phyloP scores from a whole-genome alignment of 805 yeast species.

The Candida ulmi region DNA sequence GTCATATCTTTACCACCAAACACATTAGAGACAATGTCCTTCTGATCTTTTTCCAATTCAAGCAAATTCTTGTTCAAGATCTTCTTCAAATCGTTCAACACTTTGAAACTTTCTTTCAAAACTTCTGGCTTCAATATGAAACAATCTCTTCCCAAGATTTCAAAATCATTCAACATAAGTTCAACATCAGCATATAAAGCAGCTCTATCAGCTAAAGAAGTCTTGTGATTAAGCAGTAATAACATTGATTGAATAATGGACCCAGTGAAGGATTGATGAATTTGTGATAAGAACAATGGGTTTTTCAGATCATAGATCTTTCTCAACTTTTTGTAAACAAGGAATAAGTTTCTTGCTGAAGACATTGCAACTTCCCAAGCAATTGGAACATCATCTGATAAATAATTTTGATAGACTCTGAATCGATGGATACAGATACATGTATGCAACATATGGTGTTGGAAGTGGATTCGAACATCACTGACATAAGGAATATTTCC shows the following conservation, averaged over 20 bases:
- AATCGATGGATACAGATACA: slow-evolving; percentile 28
- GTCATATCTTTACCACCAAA: slow-evolving; percentile 27
- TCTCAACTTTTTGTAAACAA: slow-evolving; percentile 23
- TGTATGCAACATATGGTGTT: slow-evolving; percentile 26
- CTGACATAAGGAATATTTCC: slow-evolving; percentile 18
- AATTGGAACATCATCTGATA: slow-evolving; percentile 22
- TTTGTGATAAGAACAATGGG: slow-evolving; percentile 25
- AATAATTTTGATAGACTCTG: slow-evolving; percentile 24
- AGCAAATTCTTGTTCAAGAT: slow-evolving; percentile 20
- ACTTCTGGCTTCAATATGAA: slow-evolving; percentile 23
- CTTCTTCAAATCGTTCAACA: slow-evolving; percentile 20
- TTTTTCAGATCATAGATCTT: slow-evolving; percentile 18
- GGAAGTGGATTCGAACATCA: slow-evolving; percentile 23
- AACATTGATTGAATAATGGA: slow-evolving; percentile 28
- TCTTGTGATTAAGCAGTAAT: slow-evolving; percentile 18
- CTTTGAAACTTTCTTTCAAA: slow-evolving; percentile 23
- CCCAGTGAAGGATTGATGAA: slow-evolving; percentile 28
- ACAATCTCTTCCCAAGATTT: slow-evolving; percentile 18
- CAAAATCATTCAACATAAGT: slow-evolving; percentile 21
- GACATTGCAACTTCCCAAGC: slow-evolving; percentile 24
- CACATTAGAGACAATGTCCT: slow-evolving; percentile 25
- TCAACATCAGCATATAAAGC: slow-evolving; percentile 22
- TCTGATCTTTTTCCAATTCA: slow-evolving; percentile 23
- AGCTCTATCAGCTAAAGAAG: slow-evolving; percentile 15
- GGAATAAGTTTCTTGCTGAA: slow-evolving; percentile 21